Conservation (phyloP, 345 rosid genomes). For the Boechera stricta region DNA sequence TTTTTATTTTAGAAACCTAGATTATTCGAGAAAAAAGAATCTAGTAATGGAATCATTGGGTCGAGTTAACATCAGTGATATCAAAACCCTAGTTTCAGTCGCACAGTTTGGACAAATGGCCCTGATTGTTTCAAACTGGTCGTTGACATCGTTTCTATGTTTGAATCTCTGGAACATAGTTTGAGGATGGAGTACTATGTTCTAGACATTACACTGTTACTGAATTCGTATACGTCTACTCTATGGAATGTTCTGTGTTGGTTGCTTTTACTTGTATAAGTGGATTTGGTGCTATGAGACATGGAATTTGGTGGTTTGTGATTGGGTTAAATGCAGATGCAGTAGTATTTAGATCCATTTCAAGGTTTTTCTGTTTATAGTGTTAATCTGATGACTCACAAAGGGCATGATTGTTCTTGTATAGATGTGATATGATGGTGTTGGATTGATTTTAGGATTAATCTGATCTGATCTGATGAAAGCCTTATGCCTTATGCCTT, state of each 20-base stretch:
- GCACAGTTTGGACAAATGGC: neutral
- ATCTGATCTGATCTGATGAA: neutral
- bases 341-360: neutral
- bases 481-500: neutral
- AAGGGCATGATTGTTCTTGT: neutral
- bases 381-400: neutral
- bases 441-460: neutral
- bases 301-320: neutral
- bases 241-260: neutral
- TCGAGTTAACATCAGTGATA: neutral
- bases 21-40: neutral
- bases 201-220: neutral
- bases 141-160: neutral
- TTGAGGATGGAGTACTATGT: neutral
- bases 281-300: neutral
- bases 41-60: neutral
- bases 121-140: neutral
- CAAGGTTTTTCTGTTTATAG: neutral
- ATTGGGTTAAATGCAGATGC: neutral
- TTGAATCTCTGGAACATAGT: neutral
- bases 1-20: constrained; percentile 1
- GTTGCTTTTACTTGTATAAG: neutral
- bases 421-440: neutral
- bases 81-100: constrained; percentile 27
- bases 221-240: neutral